Percentiles rank a stretch among this genome's conserved stretches.
phyloP scores from a whole-genome alignment of 306 rosid species.

The Casuarina glauca region DNA sequence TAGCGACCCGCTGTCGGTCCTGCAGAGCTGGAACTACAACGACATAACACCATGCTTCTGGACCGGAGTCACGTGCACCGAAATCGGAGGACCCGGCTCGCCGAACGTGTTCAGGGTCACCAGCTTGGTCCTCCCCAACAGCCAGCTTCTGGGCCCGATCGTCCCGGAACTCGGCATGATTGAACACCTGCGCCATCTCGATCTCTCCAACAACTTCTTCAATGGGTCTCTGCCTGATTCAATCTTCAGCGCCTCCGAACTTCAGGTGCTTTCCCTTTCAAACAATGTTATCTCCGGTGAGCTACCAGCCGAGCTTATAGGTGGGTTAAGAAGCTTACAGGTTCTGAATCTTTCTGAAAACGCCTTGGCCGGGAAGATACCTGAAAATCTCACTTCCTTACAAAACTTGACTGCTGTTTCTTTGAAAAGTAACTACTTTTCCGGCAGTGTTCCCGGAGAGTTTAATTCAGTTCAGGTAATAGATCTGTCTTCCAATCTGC shows the following conservation, averaged over 20 bases:
- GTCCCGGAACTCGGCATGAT: conserved; percentile 61
- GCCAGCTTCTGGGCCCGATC: conserved; percentile 78
- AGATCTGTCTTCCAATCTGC: conserved; percentile 84
- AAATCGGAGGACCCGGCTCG: conserved; percentile 40
- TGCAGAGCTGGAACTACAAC: conserved; percentile 64
- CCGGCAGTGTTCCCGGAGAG: conserved; percentile 60
- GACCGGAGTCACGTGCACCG: conserved; percentile 76
- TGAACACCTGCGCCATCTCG: conserved; percentile 64
- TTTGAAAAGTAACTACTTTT: conserved; percentile 66
- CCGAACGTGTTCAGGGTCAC: conserved; percentile 62
- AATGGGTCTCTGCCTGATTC: conserved; percentile 73
- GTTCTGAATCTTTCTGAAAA: conserved; percentile 78
- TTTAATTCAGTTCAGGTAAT: conserved; percentile 49
- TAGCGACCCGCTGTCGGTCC: conserved; percentile 67
- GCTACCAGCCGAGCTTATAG: conserved; percentile 56
- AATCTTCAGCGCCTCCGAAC: conserved; percentile 73
- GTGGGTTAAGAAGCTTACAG: conserved; percentile 53
- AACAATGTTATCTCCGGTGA: conserved; percentile 78
- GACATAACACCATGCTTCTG: conserved; percentile 85
- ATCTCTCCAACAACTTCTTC: conserved; percentile 81
- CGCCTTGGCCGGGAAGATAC: conserved; percentile 74
- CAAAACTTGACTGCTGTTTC: conserved; percentile 61
- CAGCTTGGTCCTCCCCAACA: conserved; percentile 57
- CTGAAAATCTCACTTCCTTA: conserved; percentile 49
- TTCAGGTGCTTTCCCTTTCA: conserved; percentile 69